Evolutionary conservation across 192 early-diverging fungal genomes (phyloP), one percentile per base, ranked within the genome.

Genomic region (Podila minutissima): DNA sequence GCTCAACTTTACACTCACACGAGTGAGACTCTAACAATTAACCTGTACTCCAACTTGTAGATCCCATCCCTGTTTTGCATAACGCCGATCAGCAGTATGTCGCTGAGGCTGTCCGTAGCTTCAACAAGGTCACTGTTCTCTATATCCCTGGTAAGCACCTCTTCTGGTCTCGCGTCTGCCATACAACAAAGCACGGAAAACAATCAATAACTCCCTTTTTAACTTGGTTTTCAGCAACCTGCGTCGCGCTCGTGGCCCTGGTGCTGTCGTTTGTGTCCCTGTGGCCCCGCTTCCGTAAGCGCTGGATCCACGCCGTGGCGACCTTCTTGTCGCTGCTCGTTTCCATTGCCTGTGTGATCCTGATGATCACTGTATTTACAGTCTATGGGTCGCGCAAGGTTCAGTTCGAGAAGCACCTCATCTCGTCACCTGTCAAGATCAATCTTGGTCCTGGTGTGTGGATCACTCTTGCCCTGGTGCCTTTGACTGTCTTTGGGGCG

Each of bases 401-500:
- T 29, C 76, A 79, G 22, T 79, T 67, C 33, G 70, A 79, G 29
- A 57, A 37, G 5, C 61, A 79, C 33, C 15, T 79, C 24, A 22
- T 50, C 3, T 59, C 76, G 4, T 26, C 59, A 0, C 55, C 66
- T 2, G 20, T 51, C 5, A 50, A 59, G 7, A 38, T 64, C 22
- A 50, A 15, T 0, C 57, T 79, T 28, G 76, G 76, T n/a, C 76
- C 76, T 13, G 76, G 70, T 22, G 51, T 72, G 13, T 79, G 76
- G 76, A 72, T 79, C 31, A 79, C 66, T 0, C 48, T 79, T 55
- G 70, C 60, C 2, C 35, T 79, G 50, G 76, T 72, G 8, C 76
- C 76, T 0, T 37, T 79, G 60, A 68, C 76, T 0, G 70, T 72
- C 10, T 64, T 79, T 69, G 76, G 66, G 1, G 59, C 70, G 2